phyloP scores from a whole-genome alignment of 495 filamentous ascomycete species.

The Aspergillus cristatus region DNA sequence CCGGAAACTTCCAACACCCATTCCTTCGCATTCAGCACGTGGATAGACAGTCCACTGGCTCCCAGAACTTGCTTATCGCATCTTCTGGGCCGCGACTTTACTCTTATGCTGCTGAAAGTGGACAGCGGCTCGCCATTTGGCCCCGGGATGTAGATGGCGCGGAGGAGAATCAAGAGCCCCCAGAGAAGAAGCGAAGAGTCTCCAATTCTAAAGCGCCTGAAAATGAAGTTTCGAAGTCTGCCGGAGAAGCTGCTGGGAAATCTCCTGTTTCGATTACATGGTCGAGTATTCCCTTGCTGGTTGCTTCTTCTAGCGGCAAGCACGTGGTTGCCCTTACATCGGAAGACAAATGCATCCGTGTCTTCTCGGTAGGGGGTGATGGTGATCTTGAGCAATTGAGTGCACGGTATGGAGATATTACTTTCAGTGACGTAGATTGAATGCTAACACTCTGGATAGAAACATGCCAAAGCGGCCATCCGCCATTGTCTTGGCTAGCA shows the following conservation, averaged over 20 bases:
- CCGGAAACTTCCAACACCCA: constrained; percentile 32
- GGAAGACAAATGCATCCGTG: constrained; percentile 84
- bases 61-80: constrained; percentile 39
- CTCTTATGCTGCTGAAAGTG: constrained; percentile 35
- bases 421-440: neutral
- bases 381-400: constrained; percentile 60
- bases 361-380: constrained; percentile 56
- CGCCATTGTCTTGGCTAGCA: constrained; percentile 57
- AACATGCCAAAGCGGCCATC: constrained; percentile 83
- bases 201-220: constrained; percentile 17
- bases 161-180: constrained; percentile 27
- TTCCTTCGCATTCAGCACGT: constrained; percentile 46
- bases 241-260: constrained; percentile 10
- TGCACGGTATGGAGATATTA: constrained; percentile 47
- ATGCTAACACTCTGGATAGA: constrained; percentile 35
- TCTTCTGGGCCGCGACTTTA: constrained; percentile 48
- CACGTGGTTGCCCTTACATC: constrained; percentile 70
- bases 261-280: constrained; percentile 19
- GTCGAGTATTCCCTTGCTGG: constrained; percentile 47
- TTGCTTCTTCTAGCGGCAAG: constrained; percentile 47
- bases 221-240: constrained; percentile 13
- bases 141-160: constrained; percentile 29
- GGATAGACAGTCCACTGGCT: constrained; percentile 17
- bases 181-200: constrained; percentile 45
- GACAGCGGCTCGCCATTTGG: constrained; percentile 40